Base-by-base conservation (phyloP, 2,329 filamentous ascomycete genomes). In the Penicillium sclerotigenum region DNA sequence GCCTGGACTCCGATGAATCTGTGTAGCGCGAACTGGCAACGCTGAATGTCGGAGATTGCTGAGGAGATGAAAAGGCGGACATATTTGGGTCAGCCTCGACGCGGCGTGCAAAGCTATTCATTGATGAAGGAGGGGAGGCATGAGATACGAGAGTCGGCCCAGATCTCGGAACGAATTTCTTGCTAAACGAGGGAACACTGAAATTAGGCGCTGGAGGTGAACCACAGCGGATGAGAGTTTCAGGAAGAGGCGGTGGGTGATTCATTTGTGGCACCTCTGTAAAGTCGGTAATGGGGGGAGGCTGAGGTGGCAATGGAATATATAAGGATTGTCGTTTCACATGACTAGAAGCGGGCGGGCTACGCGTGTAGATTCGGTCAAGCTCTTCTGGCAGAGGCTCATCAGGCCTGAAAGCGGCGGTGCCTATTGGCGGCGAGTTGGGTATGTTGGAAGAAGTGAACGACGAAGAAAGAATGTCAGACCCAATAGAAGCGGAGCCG, bases 181-280 rank as follows among this genome's bases (percentile, higher is more conserved):
- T 73, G 65, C 72, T 76, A 52, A 75, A 75, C 1, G 68, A 69
- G 4, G 74, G 74, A 16, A 76, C 69, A 54, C 75, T 76, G 47
- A 76, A 76, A 52, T 77, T 77, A 3, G 73, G 74, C 4, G 73
- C 67, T 24, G 72, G 66, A 4, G 71, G 69, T 0, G 73, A 71
- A n/a, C 67, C 55, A 49, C 69, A 66, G 45, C 69, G 67, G 28
- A 61, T 45, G 8, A 67, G 49, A 9, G 62, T 49, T 16, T 72
- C 69, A 5, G 67, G 65, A 7, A 67, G 47, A 20, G 70, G 62
- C 31, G 65, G 65, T 28, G 64, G 58, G 20, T 59, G 57, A 31
- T 58, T 57, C 24, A 55, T 42, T 7, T 68, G 54, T 26, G 59
- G n/a, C n/a, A 52, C 47, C 20, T 71, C 70, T 2, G 58, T 53